Conservation (phyloP, 208 protist genomes). For the Phytomonas francai region DNA sequence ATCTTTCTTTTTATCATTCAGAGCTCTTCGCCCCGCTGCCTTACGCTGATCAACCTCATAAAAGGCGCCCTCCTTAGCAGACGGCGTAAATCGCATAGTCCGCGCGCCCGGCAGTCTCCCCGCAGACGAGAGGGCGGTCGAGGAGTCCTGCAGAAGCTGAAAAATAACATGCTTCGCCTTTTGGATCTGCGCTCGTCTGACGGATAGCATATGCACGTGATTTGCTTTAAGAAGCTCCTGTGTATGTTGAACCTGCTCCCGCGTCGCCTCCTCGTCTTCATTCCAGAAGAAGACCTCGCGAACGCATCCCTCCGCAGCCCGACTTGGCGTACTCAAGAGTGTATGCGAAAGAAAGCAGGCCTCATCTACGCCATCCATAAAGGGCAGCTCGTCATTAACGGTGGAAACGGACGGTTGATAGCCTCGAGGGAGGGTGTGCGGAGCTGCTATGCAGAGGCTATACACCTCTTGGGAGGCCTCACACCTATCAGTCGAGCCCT, state of each 20-base stretch:
- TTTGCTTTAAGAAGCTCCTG: neutral
- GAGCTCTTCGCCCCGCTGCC: too few relatives aligned
- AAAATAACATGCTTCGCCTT: slow-evolving; percentile 27
- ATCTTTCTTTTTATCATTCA: too few relatives aligned
- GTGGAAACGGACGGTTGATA: too few relatives aligned
- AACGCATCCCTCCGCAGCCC: slow-evolving; percentile 3
- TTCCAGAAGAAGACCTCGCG: slow-evolving; percentile 18
- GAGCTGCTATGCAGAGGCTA: too few relatives aligned
- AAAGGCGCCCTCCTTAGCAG: too few relatives aligned
- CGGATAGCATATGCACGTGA: slow-evolving; percentile 10
- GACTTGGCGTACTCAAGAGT: neutral
- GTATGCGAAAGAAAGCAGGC: slow-evolving; percentile 15
- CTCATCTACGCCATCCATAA: slow-evolving; percentile 4
- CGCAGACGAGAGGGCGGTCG: neutral
- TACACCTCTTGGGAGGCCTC: too few relatives aligned
- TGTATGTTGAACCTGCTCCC: neutral
- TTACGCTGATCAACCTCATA: too few relatives aligned
- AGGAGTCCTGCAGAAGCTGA: slow-evolving; percentile 5
- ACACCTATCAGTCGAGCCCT: too few relatives aligned
- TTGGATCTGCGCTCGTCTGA: slow-evolving; percentile 14
- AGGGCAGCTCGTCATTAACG: too few relatives aligned
- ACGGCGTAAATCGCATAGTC: neutral
- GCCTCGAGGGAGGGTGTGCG: too few relatives aligned
- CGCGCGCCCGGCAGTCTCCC: slow-evolving; percentile 7
- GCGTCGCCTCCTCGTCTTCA: slow-evolving; percentile 4